Percentiles rank a stretch among this genome's conserved stretches.
phyloP scores from a whole-genome alignment of 371 early-diverging fungal genomes.

The Dipsacomyces acuminosporus region DNA sequence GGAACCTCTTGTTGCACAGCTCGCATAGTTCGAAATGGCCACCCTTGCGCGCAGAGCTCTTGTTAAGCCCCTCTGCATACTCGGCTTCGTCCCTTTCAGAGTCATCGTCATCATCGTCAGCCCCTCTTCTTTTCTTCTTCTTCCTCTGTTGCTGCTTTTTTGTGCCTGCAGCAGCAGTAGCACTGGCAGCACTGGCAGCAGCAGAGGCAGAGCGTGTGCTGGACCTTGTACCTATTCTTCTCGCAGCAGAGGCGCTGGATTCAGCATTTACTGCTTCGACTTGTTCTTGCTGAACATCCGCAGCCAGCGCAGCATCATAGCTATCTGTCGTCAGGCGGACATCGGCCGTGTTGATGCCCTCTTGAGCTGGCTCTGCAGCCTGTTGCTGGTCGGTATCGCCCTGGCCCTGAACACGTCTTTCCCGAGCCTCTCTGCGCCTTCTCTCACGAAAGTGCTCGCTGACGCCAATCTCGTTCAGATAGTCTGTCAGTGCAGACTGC shows the following conservation, averaged over 20 bases:
- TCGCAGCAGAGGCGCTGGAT: constrained; percentile 2
- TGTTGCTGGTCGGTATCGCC: not conserved
- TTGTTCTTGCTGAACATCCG: constrained; percentile 26
- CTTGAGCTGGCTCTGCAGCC: not conserved
- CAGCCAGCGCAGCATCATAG: constrained; percentile 32
- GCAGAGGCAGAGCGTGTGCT: not conserved
- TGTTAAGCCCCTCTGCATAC: constrained; percentile 31
- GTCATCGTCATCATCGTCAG: constrained; percentile 12
- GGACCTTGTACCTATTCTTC: constrained; percentile 1
- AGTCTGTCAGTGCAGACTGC: constrained; percentile 41
- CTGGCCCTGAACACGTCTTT: constrained; percentile 4
- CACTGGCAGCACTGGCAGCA: not conserved
- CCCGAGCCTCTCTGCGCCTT: constrained; percentile 26
- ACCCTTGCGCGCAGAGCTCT: constrained; percentile 46
- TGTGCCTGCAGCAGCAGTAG: not conserved
- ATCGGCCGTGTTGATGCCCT: not conserved
- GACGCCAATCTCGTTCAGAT: constrained; percentile 39
- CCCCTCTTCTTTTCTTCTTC: constrained; percentile 11
- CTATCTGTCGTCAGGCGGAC: not conserved
- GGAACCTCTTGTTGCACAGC: constrained; percentile 32
- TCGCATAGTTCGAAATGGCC: constrained; percentile 38
- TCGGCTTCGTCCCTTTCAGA: constrained; percentile 14
- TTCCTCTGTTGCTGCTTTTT: not conserved
- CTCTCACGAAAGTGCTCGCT: constrained; percentile 39
- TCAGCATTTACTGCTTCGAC: constrained; percentile 9